Base-by-base conservation (phyloP, 2,329 filamentous ascomycete genomes). In the Volutella citrinella region DNA sequence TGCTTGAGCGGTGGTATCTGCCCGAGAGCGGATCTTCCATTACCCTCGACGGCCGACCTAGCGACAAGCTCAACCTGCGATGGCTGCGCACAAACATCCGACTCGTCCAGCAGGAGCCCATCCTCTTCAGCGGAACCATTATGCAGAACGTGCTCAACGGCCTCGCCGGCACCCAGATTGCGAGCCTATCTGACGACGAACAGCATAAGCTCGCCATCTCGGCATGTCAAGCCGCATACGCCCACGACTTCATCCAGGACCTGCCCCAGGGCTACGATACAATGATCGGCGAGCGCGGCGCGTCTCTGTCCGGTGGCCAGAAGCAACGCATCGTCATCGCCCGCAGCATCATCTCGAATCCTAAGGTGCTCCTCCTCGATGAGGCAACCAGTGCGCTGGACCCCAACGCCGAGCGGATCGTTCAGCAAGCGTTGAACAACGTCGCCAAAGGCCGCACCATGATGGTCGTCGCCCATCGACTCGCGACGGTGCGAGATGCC, bases 1-100 rank as follows among this genome's bases (percentile, higher is more conserved):
- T 87, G 3, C 56, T 86, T 4, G 77, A 85, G 49, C 65, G 81
- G 12, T 86, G 80, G 78, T 86, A 85, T 49, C 4, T 40, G 3
- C 48, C 44, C 11, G 10, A 30, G 3, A 24, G 26, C 4, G 70
- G 70, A 0, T 39, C 42, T 3, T 39, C 42, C 3, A 59, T 74
- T 10, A 39, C 41, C 3, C 49, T 71, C 5, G 68, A 64, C n/a
- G 55, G 54, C 3, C 46, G 53, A 15, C 51, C 65, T 17, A 59
- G 72, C 17, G 32, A 31, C 5, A 51, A 59, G 6, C 46, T 70
- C 11, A 61, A 71, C 24, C 33, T 70, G 5, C 64, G 64, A 33
- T 73, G 69, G 70, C 66, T 67, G 48, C 55, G 70, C 34, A 60
- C 61, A 2, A 60, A 70, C 25, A 67, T 73, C 22, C 59, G 67